These are phyloP conservation scores for Skeletonema costatum DNA, from an alignment of 108 stramenopile species.

Conservation along the genomic window DNA sequence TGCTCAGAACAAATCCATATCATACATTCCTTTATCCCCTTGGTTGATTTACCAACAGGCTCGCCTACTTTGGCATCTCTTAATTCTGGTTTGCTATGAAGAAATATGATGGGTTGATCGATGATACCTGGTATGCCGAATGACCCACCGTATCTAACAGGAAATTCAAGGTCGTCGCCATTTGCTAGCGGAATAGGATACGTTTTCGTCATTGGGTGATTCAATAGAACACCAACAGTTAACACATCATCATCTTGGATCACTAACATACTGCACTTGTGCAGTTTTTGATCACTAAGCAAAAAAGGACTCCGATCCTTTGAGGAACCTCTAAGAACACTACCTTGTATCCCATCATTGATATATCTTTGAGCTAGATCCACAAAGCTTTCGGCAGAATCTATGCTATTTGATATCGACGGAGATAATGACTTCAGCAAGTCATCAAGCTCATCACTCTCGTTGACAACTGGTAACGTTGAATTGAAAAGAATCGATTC, in stretches of 20 bases:
- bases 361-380: constrained; percentile 4
- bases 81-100: constrained; percentile 5
- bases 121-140: constrained; percentile 7
- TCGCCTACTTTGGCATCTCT: background rate
- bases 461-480: background rate
- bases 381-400: constrained; percentile 9
- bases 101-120: constrained; percentile 8
- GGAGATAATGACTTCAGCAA: background rate
- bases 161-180: background rate
- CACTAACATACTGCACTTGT: constrained; percentile 18
- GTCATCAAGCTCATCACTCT: background rate
- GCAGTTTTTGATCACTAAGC: constrained; percentile 10
- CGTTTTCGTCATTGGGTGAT: constrained; percentile 14
- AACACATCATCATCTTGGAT: constrained; percentile 8
- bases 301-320: constrained; percentile 15
- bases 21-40: background rate
- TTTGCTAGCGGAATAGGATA: background rate
- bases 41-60: background rate
- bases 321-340: constrained; percentile 8
- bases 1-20: constrained; percentile 21
- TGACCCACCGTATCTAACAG: constrained; percentile 10
- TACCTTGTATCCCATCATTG: constrained; percentile 15
- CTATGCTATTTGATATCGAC: background rate
- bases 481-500: constrained; percentile 20
- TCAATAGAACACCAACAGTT: constrained; percentile 23